Evolutionary conservation across 192 early-diverging fungal species (phyloP).

Genomic region (Lunasporangiospora selenospora): DNA sequence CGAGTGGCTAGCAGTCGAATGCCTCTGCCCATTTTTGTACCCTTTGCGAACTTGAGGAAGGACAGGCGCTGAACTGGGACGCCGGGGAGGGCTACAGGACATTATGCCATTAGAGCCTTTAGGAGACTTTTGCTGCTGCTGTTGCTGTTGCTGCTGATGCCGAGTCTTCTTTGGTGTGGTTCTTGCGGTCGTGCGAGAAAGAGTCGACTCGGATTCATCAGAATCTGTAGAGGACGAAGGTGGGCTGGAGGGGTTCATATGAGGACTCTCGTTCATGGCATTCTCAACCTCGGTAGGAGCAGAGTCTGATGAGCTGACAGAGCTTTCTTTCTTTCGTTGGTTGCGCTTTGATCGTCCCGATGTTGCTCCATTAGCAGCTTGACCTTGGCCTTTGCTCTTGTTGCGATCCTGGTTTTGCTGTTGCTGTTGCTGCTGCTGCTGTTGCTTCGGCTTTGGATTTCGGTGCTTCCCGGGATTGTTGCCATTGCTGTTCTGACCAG

Average conservation of each 20-base stretch:
- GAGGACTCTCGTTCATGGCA: too few species aligned
- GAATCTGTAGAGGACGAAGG: too few species aligned
- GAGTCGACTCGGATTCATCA: background rate
- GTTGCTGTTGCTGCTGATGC: too few species aligned
- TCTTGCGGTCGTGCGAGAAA: too few species aligned
- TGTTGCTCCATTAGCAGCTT: slow-evolving; percentile 13
- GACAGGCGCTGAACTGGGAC: slow-evolving; percentile 29
- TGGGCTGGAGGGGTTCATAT: too few species aligned
- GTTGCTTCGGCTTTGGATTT: background rate
- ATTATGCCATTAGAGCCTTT: too few species aligned
- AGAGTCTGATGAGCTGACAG: background rate
- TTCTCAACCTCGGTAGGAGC: too few species aligned
- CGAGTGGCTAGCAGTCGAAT: too few species aligned
- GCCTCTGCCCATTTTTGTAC: slow-evolving; percentile 4
- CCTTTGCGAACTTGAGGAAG: slow-evolving; percentile 33
- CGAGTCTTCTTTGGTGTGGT: too few species aligned
- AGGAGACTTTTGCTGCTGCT: too few species aligned
- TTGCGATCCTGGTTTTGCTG: background rate
- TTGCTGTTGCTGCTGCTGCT: slow-evolving; percentile 13
- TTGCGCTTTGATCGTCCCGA: slow-evolving; percentile 9
- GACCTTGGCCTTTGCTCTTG: background rate
- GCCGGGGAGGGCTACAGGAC: slow-evolving; percentile 22
- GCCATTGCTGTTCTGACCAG: too few species aligned
- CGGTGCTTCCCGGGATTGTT: too few species aligned
- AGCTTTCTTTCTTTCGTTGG: background rate